Evolutionary conservation across 2,329 filamentous ascomycete species (phyloP).

Genomic region (Calonectria fujianensis): DNA sequence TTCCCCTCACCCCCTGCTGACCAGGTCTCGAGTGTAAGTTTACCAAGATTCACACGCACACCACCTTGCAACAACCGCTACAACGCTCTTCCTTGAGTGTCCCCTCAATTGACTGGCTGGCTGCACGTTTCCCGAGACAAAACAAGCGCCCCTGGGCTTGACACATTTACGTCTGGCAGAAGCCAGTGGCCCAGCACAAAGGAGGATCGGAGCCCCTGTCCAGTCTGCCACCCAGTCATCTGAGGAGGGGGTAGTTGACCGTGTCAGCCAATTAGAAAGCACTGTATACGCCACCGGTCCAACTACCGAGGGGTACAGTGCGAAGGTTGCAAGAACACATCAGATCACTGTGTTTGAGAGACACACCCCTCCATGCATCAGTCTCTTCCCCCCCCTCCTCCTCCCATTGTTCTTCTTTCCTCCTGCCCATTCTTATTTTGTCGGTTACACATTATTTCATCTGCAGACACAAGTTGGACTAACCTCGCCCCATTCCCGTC

Average conservation of each 20-base stretch:
- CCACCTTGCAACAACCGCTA: background rate
- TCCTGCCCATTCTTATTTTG: background rate
- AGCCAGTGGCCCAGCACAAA: background rate
- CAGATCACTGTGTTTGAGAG: conserved; percentile 29
- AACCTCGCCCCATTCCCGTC: background rate
- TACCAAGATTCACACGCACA: background rate
- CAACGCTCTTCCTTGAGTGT: background rate
- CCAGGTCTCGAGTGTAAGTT: conserved; percentile 9
- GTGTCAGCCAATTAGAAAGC: background rate
- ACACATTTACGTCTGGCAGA: background rate
- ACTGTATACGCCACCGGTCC: conserved; percentile 10
- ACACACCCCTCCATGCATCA: background rate
- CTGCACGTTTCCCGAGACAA: conserved; percentile 19
- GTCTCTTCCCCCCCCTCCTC: background rate
- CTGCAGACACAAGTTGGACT: background rate
- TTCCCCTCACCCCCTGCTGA: conserved; percentile 15
- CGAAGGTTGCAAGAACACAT: background rate
- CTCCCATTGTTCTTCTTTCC: background rate
- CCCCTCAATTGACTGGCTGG: background rate
- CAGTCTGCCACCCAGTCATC: conserved; percentile 5
- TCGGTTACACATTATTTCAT: background rate
- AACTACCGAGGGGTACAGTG: background rate
- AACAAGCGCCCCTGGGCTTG: conserved; percentile 5
- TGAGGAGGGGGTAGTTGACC: conserved; percentile 8
- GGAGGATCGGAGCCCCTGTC: conserved; percentile 14